Percentiles rank a stretch among this genome's conserved stretches.
Conservation (phyloP, 345 rosid species). For the Luvunga scandens region DNA sequence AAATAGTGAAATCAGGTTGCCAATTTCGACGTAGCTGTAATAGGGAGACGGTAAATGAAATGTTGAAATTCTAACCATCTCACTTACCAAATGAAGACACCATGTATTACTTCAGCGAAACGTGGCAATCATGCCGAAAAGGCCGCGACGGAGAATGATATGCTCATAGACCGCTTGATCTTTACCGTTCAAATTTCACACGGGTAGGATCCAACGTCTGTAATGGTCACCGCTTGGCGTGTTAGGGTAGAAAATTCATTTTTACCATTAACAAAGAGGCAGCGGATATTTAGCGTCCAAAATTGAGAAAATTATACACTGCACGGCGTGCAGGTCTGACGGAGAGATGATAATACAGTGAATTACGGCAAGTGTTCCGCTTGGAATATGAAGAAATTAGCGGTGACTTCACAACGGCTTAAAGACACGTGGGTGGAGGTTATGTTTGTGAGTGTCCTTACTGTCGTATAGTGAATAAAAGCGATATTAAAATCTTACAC, state of each 20-base stretch:
- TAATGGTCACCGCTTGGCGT: neutral
- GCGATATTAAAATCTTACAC: neutral
- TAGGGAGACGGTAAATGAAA: neutral
- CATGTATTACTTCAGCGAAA: neutral
- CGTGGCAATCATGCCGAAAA: constrained; percentile 17
- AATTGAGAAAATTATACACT: neutral
- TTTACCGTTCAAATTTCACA: neutral
- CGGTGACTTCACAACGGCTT: too few species aligned
- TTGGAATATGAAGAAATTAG: neutral
- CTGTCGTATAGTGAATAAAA: neutral
- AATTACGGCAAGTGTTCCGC: neutral
- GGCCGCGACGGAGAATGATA: neutral
- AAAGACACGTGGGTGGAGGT: neutral
- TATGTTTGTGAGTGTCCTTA: neutral
- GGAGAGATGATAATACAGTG: too few species aligned
- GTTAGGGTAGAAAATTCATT: neutral
- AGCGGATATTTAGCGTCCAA: neutral
- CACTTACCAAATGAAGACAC: neutral
- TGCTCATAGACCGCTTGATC: constrained; percentile 11
- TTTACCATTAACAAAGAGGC: neutral
- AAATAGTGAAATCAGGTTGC: too few species aligned
- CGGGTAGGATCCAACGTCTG: neutral
- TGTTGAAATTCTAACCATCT: neutral
- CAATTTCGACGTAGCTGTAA: too few species aligned
- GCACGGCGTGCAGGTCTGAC: neutral